Percentiles rank a stretch among this genome's conserved stretches.
These are phyloP conservation scores for Amniculicola lignicola DNA, from an alignment of 495 filamentous ascomycete species.

Conservation along the genomic window DNA sequence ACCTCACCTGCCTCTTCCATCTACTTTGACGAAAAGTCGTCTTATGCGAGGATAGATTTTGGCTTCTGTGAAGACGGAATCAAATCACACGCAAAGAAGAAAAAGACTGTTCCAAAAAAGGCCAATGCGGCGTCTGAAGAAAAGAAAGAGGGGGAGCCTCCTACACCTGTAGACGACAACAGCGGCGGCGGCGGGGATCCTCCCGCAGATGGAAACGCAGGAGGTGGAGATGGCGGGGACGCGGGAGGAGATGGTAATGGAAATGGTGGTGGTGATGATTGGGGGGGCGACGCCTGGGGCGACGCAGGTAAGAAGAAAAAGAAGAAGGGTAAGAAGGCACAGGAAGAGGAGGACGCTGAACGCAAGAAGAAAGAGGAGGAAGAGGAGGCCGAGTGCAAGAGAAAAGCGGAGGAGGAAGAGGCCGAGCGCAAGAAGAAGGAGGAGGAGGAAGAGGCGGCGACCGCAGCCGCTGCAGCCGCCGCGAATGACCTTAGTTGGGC, in stretches of 20 bases:
- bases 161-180: conserved; percentile 34
- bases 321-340: conserved; percentile 34
- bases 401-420: conserved; percentile 37
- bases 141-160: conserved; percentile 48
- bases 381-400: conserved; percentile 42
- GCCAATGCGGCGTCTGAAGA: conserved; percentile 32
- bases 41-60: conserved; percentile 28
- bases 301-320: conserved; percentile 35
- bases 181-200: conserved; percentile 40
- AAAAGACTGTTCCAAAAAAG: conserved; percentile 28
- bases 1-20: conserved; percentile 29
- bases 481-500: conserved; percentile 27
- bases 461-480: conserved; percentile 28
- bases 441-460: conserved; percentile 41
- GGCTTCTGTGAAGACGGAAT: conserved; percentile 27
- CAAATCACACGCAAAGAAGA: conserved; percentile 38
- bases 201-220: conserved; percentile 33
- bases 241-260: conserved; percentile 39
- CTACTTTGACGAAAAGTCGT: conserved; percentile 29
- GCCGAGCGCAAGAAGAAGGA: conserved; percentile 34
- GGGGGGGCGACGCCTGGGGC: conserved; percentile 37
- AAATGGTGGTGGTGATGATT: conserved; percentile 40
- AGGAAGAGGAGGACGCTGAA: conserved; percentile 39
- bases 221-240: conserved; percentile 33
- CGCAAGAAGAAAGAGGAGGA: conserved; percentile 35